Base-by-base conservation (phyloP, 176 grass and related monocot genomes). In the Pontederia crassipes region DNA sequence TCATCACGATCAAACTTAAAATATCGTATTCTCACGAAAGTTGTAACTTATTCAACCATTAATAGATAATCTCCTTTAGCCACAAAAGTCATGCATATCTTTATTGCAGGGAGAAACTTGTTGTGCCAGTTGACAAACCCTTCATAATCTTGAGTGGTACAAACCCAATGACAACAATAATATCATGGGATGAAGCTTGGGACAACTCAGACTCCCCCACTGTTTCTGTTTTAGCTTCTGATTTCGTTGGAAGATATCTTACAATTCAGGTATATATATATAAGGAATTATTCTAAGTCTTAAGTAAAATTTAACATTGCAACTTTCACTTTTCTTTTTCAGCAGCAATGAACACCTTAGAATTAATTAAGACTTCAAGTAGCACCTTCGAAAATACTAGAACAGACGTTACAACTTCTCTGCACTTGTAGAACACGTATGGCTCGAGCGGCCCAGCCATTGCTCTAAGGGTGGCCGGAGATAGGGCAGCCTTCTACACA, bases 211-310 rank as follows among this genome's bases (percentile, higher is more conserved):
- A 89, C 10, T 81, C 80, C 48, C 68, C 86, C 12, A 90, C 86
- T 0, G 49, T 87, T 3, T 81, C 83, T 9, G 66, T 90, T 11
- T 72, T 82, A 35, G 83, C 80, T 75, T 78, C 86, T 52, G 80
- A 87, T 73, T 95, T 89, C 75, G 81, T 95, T 17, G 82, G 86
- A n/a, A 86, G 79, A 73, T 82, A 88, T 51, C 45, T 95, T 3
- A 86, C 86, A 49, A 79, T 95, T 55, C 80, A 82, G 78, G 86
- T 89, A 77, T 11, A 40, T 35, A 2, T 35, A 35, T 40, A 40
- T 40, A 40, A 40, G 20, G 20, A 24, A 24, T 24, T 40, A 40
- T 40, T 40, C 6, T 40, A 40, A 40, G 6, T 2, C 6, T 40
- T 40, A 40, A 40, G 32, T 40, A 7, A 40, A 40, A 7, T 40